phyloP scores from a whole-genome alignment of 1,284 basidiomycete species.

The Tetrapyrgos nigripes region DNA sequence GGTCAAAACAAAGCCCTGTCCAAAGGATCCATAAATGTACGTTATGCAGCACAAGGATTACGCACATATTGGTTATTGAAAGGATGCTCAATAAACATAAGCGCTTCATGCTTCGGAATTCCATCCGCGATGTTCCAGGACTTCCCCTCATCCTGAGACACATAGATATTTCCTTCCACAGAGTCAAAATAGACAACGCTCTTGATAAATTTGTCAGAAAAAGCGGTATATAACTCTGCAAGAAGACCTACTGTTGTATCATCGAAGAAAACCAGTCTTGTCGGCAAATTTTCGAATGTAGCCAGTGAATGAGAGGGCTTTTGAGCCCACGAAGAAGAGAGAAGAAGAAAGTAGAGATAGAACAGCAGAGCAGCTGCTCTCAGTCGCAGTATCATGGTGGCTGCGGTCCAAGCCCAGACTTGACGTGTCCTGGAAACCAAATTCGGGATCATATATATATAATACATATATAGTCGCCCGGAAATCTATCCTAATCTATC shows the following conservation, averaged over 20 bases:
- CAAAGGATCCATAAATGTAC: constrained; percentile 5
- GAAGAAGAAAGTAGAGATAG: constrained; percentile 22
- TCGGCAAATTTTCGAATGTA: constrained; percentile 77
- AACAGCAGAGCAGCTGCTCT: constrained; percentile 24
- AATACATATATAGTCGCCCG: no score
- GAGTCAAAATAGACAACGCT: constrained; percentile 86
- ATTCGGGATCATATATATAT: no score
- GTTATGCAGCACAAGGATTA: constrained; percentile 17
- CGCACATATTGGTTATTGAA: constrained; percentile 79
- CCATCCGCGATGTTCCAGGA: constrained; percentile 71
- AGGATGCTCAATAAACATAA: constrained; percentile 88
- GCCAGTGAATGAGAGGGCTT: constrained; percentile 46
- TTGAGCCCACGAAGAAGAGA: constrained; percentile 27
- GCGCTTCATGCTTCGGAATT: constrained; percentile 68
- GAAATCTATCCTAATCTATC: no score
- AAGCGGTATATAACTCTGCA: not conserved
- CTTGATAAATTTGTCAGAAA: constrained; percentile 42
- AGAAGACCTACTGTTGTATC: constrained; percentile 74
- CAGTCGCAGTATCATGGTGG: constrained; percentile 32
- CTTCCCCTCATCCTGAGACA: constrained; percentile 93
- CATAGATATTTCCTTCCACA: constrained; percentile 69
- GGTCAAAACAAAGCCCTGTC: constrained; percentile 85
- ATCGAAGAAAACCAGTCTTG: constrained; percentile 91
- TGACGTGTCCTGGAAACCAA: not conserved
- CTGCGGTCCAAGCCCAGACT: constrained; percentile 11